phyloP scores from a whole-genome alignment of 2,329 filamentous ascomycete species.

The Verticillium longisporum region DNA sequence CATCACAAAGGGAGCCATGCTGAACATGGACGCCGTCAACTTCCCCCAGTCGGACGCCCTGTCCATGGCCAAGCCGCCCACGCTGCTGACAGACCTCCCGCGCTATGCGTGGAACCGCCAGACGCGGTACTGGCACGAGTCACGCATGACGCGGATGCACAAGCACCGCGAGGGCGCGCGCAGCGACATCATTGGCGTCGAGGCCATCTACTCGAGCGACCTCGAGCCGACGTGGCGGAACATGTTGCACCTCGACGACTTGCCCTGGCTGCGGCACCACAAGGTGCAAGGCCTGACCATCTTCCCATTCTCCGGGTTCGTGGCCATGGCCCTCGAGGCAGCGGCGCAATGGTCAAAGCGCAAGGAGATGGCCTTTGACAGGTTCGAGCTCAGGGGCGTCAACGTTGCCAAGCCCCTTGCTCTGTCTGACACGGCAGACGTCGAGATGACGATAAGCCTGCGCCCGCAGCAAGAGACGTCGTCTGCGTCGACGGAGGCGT shows the following conservation, averaged over 20 bases:
- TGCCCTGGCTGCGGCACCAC: constrained; percentile 54
- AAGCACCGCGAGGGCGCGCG: constrained; percentile 30
- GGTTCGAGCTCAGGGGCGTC: constrained; percentile 40
- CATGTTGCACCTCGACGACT: constrained; percentile 36
- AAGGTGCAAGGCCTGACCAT: constrained; percentile 48
- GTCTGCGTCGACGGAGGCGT: constrained; percentile 28
- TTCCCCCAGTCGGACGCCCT: neutral
- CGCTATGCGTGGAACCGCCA: constrained; percentile 42
- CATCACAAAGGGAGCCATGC: neutral
- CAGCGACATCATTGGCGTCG: constrained; percentile 39
- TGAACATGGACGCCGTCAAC: neutral
- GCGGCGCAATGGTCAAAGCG: constrained; percentile 18
- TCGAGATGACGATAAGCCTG: constrained; percentile 43
- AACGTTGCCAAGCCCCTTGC: constrained; percentile 38
- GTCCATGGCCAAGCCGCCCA: neutral
- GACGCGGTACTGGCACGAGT: constrained; percentile 39
- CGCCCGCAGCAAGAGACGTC: constrained; percentile 33
- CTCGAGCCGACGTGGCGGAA: constrained; percentile 43
- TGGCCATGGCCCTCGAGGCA: constrained; percentile 45
- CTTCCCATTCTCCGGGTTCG: constrained; percentile 47
- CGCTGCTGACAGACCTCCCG: constrained; percentile 28
- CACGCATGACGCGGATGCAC: constrained; percentile 33
- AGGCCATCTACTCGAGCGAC: constrained; percentile 35
- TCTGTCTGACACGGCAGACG: constrained; percentile 32
- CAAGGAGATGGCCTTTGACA: neutral